These are phyloP conservation scores for Arbutus unedo DNA, from an alignment of 148 eudicot species.

Conservation along the genomic window DNA sequence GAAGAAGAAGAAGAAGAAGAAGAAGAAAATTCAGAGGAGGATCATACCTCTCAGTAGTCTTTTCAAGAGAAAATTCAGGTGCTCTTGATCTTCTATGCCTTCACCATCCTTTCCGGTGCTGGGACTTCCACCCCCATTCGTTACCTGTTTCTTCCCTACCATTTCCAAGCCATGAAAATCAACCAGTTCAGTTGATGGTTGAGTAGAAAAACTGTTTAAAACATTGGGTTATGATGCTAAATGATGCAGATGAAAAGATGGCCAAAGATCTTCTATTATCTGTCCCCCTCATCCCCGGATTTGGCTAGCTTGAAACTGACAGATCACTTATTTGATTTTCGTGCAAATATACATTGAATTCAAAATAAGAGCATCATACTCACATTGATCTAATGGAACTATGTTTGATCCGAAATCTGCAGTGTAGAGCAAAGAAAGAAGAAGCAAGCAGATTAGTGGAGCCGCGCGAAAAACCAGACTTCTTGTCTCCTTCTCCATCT, in stretches of 20 bases:
- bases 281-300: too few species aligned
- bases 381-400: slow-evolving; percentile 19
- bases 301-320: too few species aligned
- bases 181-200: neutral
- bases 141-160: slow-evolving; percentile 29
- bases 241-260: too few species aligned
- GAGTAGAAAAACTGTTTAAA: neutral
- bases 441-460: neutral
- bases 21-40: too few species aligned
- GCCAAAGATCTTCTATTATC: too few species aligned
- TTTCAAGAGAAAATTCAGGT: slow-evolving; percentile 18
- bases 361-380: neutral
- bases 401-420: neutral
- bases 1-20: neutral
- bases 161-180: slow-evolving; percentile 8
- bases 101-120: too few species aligned
- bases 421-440: slow-evolving; percentile 14
- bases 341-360: too few species aligned
- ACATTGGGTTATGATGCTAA: too few species aligned
- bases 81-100: slow-evolving; percentile 3
- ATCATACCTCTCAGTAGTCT: slow-evolving; percentile 38
- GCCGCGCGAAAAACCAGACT: neutral
- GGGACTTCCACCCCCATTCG: neutral
- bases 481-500: slow-evolving; percentile 11
- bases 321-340: too few species aligned